A percentile compares a stretch with the other conserved stretches of the same genome.
phyloP scores from a whole-genome alignment of 768 basidiomycete species.

The Mrakia gelida region DNA sequence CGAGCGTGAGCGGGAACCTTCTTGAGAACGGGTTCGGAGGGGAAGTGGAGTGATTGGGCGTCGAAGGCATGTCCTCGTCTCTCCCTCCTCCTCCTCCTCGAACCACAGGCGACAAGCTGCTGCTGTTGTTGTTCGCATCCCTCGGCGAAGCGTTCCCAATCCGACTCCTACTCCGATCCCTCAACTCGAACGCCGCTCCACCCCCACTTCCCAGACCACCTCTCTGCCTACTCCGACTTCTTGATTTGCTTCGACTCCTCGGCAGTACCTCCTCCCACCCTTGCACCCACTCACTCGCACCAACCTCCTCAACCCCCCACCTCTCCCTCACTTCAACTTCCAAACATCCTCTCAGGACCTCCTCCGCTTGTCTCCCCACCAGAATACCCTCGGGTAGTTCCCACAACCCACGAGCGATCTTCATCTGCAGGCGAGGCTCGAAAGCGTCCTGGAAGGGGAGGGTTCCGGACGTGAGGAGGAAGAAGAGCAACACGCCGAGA shows the following conservation, averaged over 20 bases:
- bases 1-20: background rate
- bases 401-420: constrained; percentile 73
- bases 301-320: constrained; percentile 13
- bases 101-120: no score
- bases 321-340: constrained; percentile 49
- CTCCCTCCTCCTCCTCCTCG: no score
- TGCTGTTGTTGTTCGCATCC: no score
- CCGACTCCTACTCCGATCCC: background rate
- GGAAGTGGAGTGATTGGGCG: background rate
- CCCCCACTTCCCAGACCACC: background rate
- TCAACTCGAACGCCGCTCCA: background rate
- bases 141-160: no score
- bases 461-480: constrained; percentile 66
- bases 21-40: background rate
- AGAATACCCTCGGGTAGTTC: constrained; percentile 43
- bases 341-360: constrained; percentile 73
- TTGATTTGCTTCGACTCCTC: background rate
- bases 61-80: no score
- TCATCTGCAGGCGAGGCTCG: constrained; percentile 86
- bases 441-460: constrained; percentile 85
- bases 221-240: constrained; percentile 12
- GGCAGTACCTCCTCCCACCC: constrained; percentile 30
- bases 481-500: constrained; percentile 81
- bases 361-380: constrained; percentile 43
- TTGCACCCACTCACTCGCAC: constrained; percentile 22